Conservation (phyloP, 2,329 filamentous ascomycete genomes). For the Nothophoma quercina region DNA sequence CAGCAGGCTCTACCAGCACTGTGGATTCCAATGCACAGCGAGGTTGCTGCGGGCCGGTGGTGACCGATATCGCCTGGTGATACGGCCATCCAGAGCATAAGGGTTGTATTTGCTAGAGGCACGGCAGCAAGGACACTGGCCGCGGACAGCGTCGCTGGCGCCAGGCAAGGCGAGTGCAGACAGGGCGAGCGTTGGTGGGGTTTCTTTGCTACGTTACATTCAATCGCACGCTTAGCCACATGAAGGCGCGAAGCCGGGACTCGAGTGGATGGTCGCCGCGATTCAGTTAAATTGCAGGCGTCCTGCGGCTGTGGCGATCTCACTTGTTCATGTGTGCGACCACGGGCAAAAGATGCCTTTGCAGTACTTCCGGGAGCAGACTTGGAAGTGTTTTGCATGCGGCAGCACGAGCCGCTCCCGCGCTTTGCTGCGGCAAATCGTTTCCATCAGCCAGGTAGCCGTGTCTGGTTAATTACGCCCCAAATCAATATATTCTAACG, state of each 20-base stretch:
- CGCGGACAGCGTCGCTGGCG: slow-evolving; percentile 25
- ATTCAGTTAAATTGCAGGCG: slow-evolving; percentile 31
- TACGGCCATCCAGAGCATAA: slow-evolving; percentile 46
- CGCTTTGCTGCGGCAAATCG: slow-evolving; percentile 9
- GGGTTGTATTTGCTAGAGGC: slow-evolving; percentile 51
- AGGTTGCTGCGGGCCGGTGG: slow-evolving; percentile 44
- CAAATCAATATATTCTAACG: slow-evolving; percentile 7
- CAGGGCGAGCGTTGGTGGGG: slow-evolving; percentile 38
- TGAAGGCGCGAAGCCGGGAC: slow-evolving; percentile 18
- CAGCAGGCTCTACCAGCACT: slow-evolving; percentile 25
- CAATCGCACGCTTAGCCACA: slow-evolving; percentile 21
- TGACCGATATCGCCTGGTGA: slow-evolving; percentile 52
- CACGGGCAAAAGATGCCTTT: slow-evolving; percentile 6
- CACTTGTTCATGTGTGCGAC: slow-evolving; percentile 17
- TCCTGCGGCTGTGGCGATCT: slow-evolving; percentile 23
- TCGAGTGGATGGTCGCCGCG: slow-evolving; percentile 17
- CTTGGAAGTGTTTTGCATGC: slow-evolving; percentile 13
- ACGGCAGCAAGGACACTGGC: slow-evolving; percentile 32
- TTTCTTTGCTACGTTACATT: slow-evolving; percentile 27
- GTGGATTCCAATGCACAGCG: slow-evolving; percentile 39
- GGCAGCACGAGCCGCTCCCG: slow-evolving; percentile 12
- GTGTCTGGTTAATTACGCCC: slow-evolving; percentile 15
- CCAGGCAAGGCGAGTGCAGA: slow-evolving; percentile 33
- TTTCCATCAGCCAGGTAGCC: slow-evolving; percentile 18
- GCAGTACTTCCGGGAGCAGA: too few species aligned